Evolutionary conservation across 2,329 filamentous ascomycete species (phyloP).

Genomic region (Botrytis squamosa): DNA sequence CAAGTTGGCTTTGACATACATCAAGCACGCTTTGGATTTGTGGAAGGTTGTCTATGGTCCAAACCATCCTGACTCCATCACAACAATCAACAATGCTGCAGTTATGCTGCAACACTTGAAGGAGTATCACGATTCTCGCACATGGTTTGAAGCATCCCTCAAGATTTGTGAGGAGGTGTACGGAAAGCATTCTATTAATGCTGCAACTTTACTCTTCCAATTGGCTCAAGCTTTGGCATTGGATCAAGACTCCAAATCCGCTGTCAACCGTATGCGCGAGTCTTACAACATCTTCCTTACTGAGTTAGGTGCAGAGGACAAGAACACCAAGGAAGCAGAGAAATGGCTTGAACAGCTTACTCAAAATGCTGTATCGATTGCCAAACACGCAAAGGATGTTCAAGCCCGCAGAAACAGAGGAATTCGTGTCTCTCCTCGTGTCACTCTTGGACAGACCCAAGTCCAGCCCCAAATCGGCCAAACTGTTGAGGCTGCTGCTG

Average conservation of each 20-base stretch:
- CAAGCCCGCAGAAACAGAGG: slow-evolving; percentile 71
- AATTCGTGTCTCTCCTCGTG: slow-evolving; percentile 65
- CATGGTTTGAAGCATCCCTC: slow-evolving; percentile 95
- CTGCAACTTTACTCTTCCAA: slow-evolving; percentile 94
- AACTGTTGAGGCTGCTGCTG: slow-evolving; percentile 47
- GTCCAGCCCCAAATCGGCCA: slow-evolving; percentile 64
- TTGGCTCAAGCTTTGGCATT: slow-evolving; percentile 91
- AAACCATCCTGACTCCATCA: slow-evolving; percentile 95
- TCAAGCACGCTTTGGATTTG: slow-evolving; percentile 87
- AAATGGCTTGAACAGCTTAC: slow-evolving; percentile 95
- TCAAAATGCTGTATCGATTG: slow-evolving; percentile 89
- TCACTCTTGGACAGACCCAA: slow-evolving; percentile 54
- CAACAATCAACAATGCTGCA: slow-evolving; percentile 96
- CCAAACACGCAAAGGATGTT: slow-evolving; percentile 87
- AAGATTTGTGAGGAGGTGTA: slow-evolving; percentile 86
- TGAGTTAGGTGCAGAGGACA: slow-evolving; percentile 84
- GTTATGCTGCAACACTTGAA: slow-evolving; percentile 98
- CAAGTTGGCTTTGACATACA: slow-evolving; percentile 79
- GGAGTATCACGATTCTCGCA: slow-evolving; percentile 87
- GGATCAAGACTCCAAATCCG: slow-evolving; percentile 91
- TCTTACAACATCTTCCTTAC: slow-evolving; percentile 93
- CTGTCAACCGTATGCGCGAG: slow-evolving; percentile 91
- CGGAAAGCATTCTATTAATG: slow-evolving; percentile 86
- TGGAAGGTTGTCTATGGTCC: slow-evolving; percentile 97
- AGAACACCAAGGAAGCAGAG: slow-evolving; percentile 97